phyloP scores from a whole-genome alignment of 1,284 basidiomycete genomes.

The Psilocybe mexicana region DNA sequence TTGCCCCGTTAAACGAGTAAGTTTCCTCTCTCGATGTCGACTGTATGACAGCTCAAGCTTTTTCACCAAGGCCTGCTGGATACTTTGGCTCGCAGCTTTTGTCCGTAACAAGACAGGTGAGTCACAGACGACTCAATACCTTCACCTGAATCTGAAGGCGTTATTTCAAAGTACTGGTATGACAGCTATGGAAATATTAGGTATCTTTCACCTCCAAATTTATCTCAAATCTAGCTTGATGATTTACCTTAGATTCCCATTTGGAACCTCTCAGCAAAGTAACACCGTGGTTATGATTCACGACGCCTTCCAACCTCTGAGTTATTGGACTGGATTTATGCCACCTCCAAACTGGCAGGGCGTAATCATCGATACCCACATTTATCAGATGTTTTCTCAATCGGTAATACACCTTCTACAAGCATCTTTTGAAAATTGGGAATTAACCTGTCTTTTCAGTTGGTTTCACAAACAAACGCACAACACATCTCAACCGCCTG shows the following conservation, averaged over 20 bases:
- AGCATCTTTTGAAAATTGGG: background rate
- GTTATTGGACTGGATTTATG: slow-evolving; percentile 75
- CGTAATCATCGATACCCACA: slow-evolving; percentile 83
- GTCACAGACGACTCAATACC: background rate
- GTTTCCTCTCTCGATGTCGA: slow-evolving; percentile 22
- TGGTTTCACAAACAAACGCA: slow-evolving; percentile 53
- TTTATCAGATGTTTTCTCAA: slow-evolving; percentile 79
- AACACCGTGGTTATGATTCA: slow-evolving; percentile 73
- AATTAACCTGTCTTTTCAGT: background rate
- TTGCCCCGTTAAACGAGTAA: slow-evolving; percentile 79
- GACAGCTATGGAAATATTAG: slow-evolving; percentile 78
- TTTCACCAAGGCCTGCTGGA: slow-evolving; percentile 69
- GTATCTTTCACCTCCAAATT: slow-evolving; percentile 31
- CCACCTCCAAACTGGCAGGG: slow-evolving; percentile 55
- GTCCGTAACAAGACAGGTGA: slow-evolving; percentile 52
- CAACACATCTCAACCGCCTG: slow-evolving; percentile 75
- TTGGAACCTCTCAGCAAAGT: slow-evolving; percentile 55
- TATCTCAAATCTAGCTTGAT: no score
- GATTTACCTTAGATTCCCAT: slow-evolving; percentile 40
- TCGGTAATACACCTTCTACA: slow-evolving; percentile 38
- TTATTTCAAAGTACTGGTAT: slow-evolving; percentile 54
- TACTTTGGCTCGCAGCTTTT: slow-evolving; percentile 60
- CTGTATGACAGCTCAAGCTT: background rate
- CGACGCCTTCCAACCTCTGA: slow-evolving; percentile 81
- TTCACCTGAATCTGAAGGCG: background rate